These are phyloP conservation scores for Chrysoporthe cubensis DNA, from an alignment of 2,329 filamentous ascomycete genomes.

Conservation along the genomic window DNA sequence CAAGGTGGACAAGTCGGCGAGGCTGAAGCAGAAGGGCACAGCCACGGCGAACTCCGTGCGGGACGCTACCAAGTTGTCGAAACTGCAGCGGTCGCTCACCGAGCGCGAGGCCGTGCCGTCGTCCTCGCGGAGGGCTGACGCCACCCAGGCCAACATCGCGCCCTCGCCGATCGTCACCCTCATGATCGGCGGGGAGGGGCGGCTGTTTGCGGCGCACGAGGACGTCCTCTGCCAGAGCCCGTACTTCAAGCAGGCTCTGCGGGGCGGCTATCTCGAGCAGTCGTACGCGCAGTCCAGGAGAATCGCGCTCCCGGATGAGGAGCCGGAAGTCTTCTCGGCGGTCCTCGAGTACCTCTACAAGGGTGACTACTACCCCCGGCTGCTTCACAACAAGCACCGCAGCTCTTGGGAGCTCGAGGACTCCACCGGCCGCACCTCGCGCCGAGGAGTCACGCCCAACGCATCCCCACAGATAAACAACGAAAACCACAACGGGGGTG, in stretches of 20 bases:
- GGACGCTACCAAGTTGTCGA: conserved; percentile 79
- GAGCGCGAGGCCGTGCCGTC: conserved; percentile 43
- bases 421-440: conserved; percentile 35
- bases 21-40: conserved; percentile 70
- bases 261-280: conserved; percentile 70
- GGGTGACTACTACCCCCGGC: conserved; percentile 90
- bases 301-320: conserved; percentile 73
- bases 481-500: conserved; percentile 41
- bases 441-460: conserved; percentile 46
- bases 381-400: conserved; percentile 83
- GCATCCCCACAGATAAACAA: conserved; percentile 55
- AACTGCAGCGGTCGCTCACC: conserved; percentile 83
- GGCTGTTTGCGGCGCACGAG: conserved; percentile 94
- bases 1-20: conserved; percentile 86
- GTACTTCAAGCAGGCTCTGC: conserved; percentile 76
- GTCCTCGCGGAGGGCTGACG: conserved; percentile 16
- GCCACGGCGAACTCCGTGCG: conserved; percentile 49
- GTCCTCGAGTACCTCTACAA: conserved; percentile 97
- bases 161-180: conserved; percentile 82
- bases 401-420: conserved; percentile 92
- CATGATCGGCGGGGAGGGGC: conserved; percentile 80
- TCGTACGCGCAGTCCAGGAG: conserved; percentile 69
- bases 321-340: conserved; percentile 91
- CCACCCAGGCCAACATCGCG: conserved; percentile 33
- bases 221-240: conserved; percentile 86